Evolutionary conservation across 257 asterid species (phyloP), one percentile per base, ranked within the genome.

Genomic region (Nicotiana otophora): DNA sequence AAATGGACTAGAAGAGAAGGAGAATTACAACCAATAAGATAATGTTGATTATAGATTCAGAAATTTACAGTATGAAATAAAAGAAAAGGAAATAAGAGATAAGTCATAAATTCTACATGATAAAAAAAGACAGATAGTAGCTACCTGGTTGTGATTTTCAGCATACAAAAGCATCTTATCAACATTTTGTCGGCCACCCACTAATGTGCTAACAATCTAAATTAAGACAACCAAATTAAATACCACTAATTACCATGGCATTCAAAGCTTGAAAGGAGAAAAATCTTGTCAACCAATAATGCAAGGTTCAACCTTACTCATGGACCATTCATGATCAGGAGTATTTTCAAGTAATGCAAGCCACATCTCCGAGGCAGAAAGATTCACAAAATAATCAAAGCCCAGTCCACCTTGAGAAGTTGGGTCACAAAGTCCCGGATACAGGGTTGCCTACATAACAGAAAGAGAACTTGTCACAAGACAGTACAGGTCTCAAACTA

Each of bases 61-160:
- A 74, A 36, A 58, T 48, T 26, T 12, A 46, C 61, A 48, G 26
- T 26, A 26, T 64, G 69, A 36, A 28, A 26, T 69, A 55, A 9
- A 48, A 53, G 68, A 5, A 30, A 11, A 23, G 77, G 66, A 42
- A 61, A 39, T 31, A 51, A 63, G 53, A 1, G 26, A 67, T 61
- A 58, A 51, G 62, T 64, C 58, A 63, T 46, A 84, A 23, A 51
- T 19, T 9, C 23, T 53, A 31, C 48, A 23, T 12, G 82, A 79
- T 46, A 60, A 23, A 5, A 48, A 69, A 31, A 23, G 67, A 83
- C 72, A 64, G 62, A 85, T 61, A 51, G 67, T 63, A 82, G 54
- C 48, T 63, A 96, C 99, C 98, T 96, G 98, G 84, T 92, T 94
- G 90, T 96, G 99, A 87, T 96, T 96, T 90, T 96, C 99, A 63